Base-by-base conservation (phyloP, 2,329 filamentous ascomycete species). In the Exophiala sp. region DNA sequence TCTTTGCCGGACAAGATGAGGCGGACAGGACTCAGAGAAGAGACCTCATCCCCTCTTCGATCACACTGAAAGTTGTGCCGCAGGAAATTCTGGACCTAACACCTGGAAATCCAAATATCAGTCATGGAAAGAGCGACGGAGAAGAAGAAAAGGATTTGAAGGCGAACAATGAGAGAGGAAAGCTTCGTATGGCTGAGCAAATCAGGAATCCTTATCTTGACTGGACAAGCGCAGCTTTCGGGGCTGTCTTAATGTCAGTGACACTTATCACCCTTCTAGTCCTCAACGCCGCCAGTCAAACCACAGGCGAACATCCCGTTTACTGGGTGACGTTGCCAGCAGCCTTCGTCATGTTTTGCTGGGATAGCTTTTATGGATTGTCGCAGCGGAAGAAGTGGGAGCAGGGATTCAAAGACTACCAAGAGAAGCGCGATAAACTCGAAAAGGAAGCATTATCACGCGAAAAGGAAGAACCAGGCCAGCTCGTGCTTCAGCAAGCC, bases 141-240 rank as follows among this genome's bases (percentile, higher is more conserved):
- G 72, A 79, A 47, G 78, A 81, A 6, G 71, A 74, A 3, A 61
- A 67, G 7, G 65, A 70, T 7, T 61, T 67, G 8, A 65, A 70
- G 8, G 66, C 69, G n/a, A 72, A 76, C 29, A 70, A 76, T 6
- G 78, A 83, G 24, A 69, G 81, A 53, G 75, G 70, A 2, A 79
- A 85, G 58, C 68, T 80, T 0, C 69, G 86, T 0, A 83, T 83
- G 0, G 76, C 89, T 0, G 85, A 87, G 58, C 86, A 89, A 63
- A 87, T 89, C 62, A 81, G 89, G 79, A 88, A 89, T 59, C 87
- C 87, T 0, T 89, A 86, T 54, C 68, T 89, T 0, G 86, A 90
- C 64, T 86, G 82, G 59, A 71, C 74, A 2, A 82, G 86, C 7
- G 87, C 87, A 0, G 72, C 74, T 0, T 84, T 88, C 51, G 86